Evolutionary conservation across 352 stramenopile genomes (phyloP), one percentile per base, ranked within the genome.

Genomic region (Salisapilia sapeloensis): DNA sequence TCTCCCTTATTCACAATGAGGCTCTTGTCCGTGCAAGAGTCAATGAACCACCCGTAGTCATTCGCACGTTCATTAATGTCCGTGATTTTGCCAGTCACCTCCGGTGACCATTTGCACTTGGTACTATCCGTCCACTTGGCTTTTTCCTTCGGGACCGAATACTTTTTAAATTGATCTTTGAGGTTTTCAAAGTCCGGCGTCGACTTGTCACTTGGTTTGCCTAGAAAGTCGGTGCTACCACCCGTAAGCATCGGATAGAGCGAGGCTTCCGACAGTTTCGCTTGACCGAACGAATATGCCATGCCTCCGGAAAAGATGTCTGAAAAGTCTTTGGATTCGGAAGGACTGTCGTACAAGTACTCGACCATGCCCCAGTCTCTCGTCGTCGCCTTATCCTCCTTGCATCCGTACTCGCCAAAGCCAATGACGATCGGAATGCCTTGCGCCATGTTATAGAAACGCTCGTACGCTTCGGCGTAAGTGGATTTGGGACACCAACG

Each of bases 211-310:
- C 69, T 81, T 6, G 69, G 65, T 10, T 63, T 60, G 17, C 50
- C 43, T 34, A 76, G 45, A 14, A 75, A 62, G 38, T 82, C 53
- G n/a, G 56, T 59, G 26, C 61, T 78, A 16, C 67, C 67, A 35
- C 66, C 72, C 30, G 50, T 83, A 28, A 90, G 84, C 62, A 90
- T 83, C 1, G 74, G 74, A 33, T 82, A 90, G 19, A 65, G 44
- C 9, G 75, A 83, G 30, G 66, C 67, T 12, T 34, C 45, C 6
- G 50, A 45, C 24, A 91, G 50, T 33, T 82, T 86, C 4, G 75
- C 75, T 66, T 91, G 55, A 40, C 75, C 75, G 40, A 80, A 91
- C 29, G 75, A 87, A 35, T 91, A 91, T 17, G 72, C 75, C 22
- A 85, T 38, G 35, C 75, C 75, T 29, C 75, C 75, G 4, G 75